Conservation (phyloP, 306 rosid genomes). For the Quercus wislizeni region DNA sequence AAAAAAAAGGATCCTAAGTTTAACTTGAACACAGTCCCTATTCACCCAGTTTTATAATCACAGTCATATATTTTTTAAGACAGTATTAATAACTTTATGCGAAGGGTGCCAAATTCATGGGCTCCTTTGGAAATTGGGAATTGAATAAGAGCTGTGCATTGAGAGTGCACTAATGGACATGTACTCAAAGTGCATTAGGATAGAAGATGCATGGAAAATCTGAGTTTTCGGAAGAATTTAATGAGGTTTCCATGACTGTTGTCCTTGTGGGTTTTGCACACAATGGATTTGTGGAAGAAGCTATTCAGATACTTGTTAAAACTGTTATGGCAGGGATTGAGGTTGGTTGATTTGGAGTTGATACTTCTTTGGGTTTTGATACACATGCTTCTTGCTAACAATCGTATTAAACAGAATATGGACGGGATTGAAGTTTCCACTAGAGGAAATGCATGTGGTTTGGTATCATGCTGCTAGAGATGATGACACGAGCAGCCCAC, state of each 20-base stretch:
- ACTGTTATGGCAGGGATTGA: conserved; percentile 62
- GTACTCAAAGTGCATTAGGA: conserved; percentile 70
- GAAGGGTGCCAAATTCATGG: too few species aligned
- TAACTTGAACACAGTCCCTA: too few species aligned
- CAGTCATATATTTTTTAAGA: too few species aligned
- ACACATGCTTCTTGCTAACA: conserved; percentile 18
- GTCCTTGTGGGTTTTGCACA: conserved; percentile 85
- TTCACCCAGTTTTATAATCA: too few species aligned
- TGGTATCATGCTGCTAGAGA: conserved; percentile 25
- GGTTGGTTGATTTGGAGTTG: conserved; percentile 57
- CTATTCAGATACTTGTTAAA: conserved; percentile 64
- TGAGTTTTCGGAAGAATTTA: conserved; percentile 70
- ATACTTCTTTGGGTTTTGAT: conserved; percentile 71
- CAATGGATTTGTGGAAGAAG: conserved; percentile 82
- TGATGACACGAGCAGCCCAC: conserved; percentile 19
- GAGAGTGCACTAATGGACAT: conserved; percentile 71
- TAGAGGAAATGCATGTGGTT: conserved; percentile 23
- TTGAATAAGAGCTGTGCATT: too few species aligned
- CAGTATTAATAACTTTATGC: too few species aligned
- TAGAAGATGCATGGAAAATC: conserved; percentile 69
- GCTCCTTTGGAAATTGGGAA: too few species aligned
- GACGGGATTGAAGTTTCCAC: conserved; percentile 18
- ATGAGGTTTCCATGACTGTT: conserved; percentile 79
- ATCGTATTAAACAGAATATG: conserved; percentile 13
- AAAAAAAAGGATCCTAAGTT: too few species aligned